These are phyloP conservation scores for Mercurialis annua DNA, from an alignment of 345 rosid species.

Conservation along the genomic window DNA sequence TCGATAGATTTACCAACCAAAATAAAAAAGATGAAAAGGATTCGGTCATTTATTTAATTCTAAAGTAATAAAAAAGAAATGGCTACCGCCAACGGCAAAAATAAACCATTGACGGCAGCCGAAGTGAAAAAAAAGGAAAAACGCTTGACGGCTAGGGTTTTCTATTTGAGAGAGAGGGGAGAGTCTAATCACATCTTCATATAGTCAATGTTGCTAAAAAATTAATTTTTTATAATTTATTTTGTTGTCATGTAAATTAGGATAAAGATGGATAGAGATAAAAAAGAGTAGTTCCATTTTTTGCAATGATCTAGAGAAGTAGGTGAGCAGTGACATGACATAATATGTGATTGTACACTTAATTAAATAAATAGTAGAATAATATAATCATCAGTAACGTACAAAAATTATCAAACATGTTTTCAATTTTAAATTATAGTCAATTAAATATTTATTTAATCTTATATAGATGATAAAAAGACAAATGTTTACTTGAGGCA, in stretches of 20 bases:
- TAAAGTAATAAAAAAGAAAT: too few relatives aligned
- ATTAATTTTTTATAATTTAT: not conserved
- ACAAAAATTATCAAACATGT: not conserved
- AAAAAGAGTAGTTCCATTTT: not conserved
- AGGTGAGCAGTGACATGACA: not conserved
- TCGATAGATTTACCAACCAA: too few relatives aligned
- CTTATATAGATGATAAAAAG: not conserved
- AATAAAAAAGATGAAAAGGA: too few relatives aligned
- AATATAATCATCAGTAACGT: not conserved
- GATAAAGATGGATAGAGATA: not conserved
- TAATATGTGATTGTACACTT: not conserved
- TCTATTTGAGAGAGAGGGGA: too few relatives aligned
- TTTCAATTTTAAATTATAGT: not conserved
- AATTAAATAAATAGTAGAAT: not conserved
- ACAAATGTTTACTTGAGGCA: not conserved
- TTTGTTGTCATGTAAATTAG: not conserved
- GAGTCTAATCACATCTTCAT: not conserved
- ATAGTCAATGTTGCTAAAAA: constrained; percentile 2
- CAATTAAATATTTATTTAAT: not conserved
- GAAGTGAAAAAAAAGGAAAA: too few relatives aligned
- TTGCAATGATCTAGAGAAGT: not conserved
- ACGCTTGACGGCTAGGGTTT: too few relatives aligned
- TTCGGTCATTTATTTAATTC: too few relatives aligned
- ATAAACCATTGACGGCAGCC: too few relatives aligned
- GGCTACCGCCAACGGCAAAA: too few relatives aligned